Evolutionary conservation across 345 rosid genomes (phyloP).

Genomic region (Crucihimalaya himalaica): DNA sequence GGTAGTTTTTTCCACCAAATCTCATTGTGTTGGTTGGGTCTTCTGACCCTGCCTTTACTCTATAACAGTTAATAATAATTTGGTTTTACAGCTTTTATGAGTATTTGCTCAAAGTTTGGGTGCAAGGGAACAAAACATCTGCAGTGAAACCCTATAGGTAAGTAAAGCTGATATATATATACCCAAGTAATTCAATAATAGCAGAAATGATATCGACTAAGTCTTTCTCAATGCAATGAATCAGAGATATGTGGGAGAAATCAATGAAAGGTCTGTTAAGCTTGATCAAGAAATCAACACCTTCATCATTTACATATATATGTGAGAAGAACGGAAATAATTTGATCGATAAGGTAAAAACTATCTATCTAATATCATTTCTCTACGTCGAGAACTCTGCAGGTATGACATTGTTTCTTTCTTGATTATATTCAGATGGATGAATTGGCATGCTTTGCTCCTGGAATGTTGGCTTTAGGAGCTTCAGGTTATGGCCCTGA

Average conservation of each 20-base stretch:
- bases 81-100: slow-evolving; percentile 80
- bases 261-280: slow-evolving; percentile 92
- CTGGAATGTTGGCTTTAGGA: slow-evolving; percentile 99
- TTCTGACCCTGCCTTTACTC: neutral
- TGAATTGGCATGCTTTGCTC: slow-evolving; percentile 98
- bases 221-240: slow-evolving; percentile 25
- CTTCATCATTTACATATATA: slow-evolving; percentile 83
- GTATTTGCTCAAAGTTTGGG: slow-evolving; percentile 97
- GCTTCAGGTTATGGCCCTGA: slow-evolving; percentile 76
- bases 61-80: neutral
- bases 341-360: slow-evolving; percentile 67
- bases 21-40: neutral
- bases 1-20: slow-evolving; percentile 48
- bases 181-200: neutral
- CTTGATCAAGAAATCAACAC: slow-evolving; percentile 78
- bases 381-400: slow-evolving; percentile 9
- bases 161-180: slow-evolving; percentile 1
- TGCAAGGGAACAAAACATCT: slow-evolving; percentile 92
- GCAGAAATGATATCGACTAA: neutral
- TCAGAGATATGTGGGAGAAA: slow-evolving; percentile 98
- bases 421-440: slow-evolving; percentile 71
- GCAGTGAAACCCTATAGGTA: slow-evolving; percentile 77
- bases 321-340: slow-evolving; percentile 80
- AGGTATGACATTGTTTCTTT: slow-evolving; percentile 6
- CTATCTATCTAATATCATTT: neutral